A percentile compares a stretch with the other conserved stretches of the same genome.
These are phyloP conservation scores for Boletus reticulatus DNA, from an alignment of 768 basidiomycete species.

Conservation along the genomic window DNA sequence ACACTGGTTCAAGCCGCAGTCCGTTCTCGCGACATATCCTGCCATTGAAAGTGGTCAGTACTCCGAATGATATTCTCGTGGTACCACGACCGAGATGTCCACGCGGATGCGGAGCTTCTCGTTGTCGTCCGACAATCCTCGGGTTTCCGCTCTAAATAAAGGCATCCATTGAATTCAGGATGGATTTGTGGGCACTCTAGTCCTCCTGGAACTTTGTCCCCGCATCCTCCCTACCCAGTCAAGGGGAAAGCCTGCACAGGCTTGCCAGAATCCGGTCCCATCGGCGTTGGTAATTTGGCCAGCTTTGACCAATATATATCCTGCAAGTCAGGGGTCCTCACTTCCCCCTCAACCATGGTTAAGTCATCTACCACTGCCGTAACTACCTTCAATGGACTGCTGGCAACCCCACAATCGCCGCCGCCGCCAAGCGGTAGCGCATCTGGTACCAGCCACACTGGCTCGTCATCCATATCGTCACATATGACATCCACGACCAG, in stretches of 20 bases:
- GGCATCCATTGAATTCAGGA: neutral
- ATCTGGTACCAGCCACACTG: neutral
- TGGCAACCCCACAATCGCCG: neutral
- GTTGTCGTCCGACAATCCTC: conserved; percentile 1
- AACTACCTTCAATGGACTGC: neutral
- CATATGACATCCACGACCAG: neutral
- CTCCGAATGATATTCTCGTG: conserved; percentile 5
- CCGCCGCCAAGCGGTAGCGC: neutral
- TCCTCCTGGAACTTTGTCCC: neutral
- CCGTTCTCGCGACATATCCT: neutral
- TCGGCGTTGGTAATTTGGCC: neutral
- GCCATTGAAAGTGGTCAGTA: neutral
- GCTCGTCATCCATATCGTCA: neutral
- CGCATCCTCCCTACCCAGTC: neutral
- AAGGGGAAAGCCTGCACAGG: neutral
- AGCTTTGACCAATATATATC: neutral
- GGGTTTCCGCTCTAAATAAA: conserved; percentile 9
- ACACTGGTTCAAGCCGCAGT: neutral
- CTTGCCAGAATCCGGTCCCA: neutral
- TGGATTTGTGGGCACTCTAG: neutral
- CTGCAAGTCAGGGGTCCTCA: neutral
- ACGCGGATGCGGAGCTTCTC: conserved; percentile 4
- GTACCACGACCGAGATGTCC: conserved; percentile 2
- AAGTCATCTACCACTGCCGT: neutral
- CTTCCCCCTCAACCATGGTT: neutral